phyloP scores from a whole-genome alignment of 108 stramenopile genomes.

The Stephanodiscus minutulus region DNA sequence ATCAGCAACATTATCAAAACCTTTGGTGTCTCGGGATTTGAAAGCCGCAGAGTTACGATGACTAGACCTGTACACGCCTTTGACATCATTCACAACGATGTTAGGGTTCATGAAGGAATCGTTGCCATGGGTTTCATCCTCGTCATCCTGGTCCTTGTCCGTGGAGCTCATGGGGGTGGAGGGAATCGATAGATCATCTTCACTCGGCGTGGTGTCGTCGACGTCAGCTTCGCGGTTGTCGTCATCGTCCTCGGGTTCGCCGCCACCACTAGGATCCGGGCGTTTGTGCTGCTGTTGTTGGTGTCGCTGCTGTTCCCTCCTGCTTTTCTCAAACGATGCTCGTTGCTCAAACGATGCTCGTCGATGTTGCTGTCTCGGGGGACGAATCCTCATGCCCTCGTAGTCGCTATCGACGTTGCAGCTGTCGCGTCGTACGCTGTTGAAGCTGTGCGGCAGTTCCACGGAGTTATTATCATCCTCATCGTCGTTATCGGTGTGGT shows the following conservation, averaged over 20 bases:
- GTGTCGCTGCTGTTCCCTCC: conserved; percentile 5
- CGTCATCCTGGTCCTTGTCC: not conserved
- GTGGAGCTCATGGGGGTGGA: not conserved
- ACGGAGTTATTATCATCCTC: conserved; percentile 23
- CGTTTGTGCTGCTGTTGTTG: not conserved
- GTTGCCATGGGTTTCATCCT: conserved; percentile 4
- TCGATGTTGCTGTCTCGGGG: not conserved
- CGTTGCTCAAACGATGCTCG: not conserved
- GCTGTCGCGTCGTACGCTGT: not conserved
- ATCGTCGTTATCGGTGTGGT: conserved; percentile 8
- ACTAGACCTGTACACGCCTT: not conserved
- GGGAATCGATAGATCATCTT: not conserved
- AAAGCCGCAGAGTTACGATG: conserved; percentile 3
- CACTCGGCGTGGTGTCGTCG: not conserved
- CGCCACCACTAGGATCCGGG: not conserved
- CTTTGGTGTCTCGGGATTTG: conserved; percentile 4
- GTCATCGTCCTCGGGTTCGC: not conserved
- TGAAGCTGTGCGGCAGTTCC: not conserved
- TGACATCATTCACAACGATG: not conserved
- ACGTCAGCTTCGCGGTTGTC: not conserved
- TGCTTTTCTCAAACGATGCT: not conserved
- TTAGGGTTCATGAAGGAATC: conserved; percentile 2
- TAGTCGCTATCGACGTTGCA: conserved; percentile 9
- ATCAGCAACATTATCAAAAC: conserved; percentile 1
- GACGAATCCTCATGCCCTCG: not conserved